Base-by-base conservation (phyloP, 1,139 yeast genomes). In the Ogataea hybrid region DNA sequence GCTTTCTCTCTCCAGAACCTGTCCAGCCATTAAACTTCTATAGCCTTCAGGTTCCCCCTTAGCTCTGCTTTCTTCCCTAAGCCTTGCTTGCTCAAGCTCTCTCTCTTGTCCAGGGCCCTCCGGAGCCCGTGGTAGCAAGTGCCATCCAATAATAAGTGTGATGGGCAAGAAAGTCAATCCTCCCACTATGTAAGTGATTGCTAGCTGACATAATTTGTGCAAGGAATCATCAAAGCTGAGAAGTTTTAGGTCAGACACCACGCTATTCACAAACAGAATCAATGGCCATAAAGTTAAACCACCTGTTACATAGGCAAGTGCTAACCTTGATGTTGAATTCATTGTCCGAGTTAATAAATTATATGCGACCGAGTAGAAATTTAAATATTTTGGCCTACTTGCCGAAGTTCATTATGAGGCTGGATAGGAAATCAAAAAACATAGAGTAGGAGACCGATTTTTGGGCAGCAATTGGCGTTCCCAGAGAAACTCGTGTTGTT, bases 91-190 rank as follows among this genome's bases (percentile, higher is more conserved):
- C 16, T 55, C 61, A 4, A 45, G 32, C 7, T 59, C 50, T 1
- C 48, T 32, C 25, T 46, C 30, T 7, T 41, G 42, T 2, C 28
- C 42, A 0, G 50, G 47, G 7, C 51, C 49, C 15, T 44, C 29
- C 4, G 51, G 44, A 6, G 51, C 62, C 25, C 44, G n/a, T 39
- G 59, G 81, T 62, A 65, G 54, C 16, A 48, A 55, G 43, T 63
- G 69, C 43, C 73, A 56, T 38, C 75, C 52, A 0, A 62, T 52
- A 1, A 70, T 28, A 0, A 77, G 37, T 3, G 77, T 46, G 25
- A 81, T 48, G 1, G 96, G 96, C 15, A 87, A 59, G 49, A 89
- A 76, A 0, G 96, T 86, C 6, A 89, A 33, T 0, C 96, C 96
- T 5, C 97, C 97, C 4, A 85, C 39, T 2, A 87, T 35, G 58